Base-by-base conservation (phyloP, 1,284 basidiomycete genomes). In the Ganoderma meredithae region DNA sequence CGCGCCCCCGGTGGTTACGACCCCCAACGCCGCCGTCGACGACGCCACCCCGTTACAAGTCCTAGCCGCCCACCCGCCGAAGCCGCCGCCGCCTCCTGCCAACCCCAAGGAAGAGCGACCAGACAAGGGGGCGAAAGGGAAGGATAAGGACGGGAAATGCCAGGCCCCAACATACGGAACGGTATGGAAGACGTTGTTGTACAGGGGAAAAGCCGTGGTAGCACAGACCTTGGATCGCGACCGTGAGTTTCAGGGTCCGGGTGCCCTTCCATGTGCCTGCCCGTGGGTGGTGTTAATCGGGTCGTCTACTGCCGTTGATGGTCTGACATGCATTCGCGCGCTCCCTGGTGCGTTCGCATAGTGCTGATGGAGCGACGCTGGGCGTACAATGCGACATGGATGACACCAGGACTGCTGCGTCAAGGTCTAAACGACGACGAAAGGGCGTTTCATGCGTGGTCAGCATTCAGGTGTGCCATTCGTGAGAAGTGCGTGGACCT, bases 211-310 rank as follows among this genome's bases (percentile, higher is more conserved):
- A 58, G 65, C 53, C 36, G 64, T 71, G 27, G 62, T 74, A 17
- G 74, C 71, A 60, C 67, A 71, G 44, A 75, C 73, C 31, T 67
- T 71, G 43, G 70, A 75, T 63, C 70, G 73, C 64, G 72, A 71
- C 53, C 63, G 75, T 76, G 67, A 66, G 75, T 74, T 56, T 44
- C 69, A 58, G 65, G 60, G 40, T 17, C 47, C 41, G 63, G 62
- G 36, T 52, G 53, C 53, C 64, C 64, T 65, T 67, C 49, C 70
- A 68, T 68, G 47, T 55, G 36, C 41, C 59, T 58, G 60, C 60
- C 67, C 40, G 52, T 25, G 47, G 47, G 9, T 55, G 53, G n/a
- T 58, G 36, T 36, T n/a, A 33, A 58, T 58, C 52, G 56, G 60
- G 36, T 43, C 13, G 52, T 39, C 64, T 49, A 61, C 65, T 70